Conservation (phyloP, 2,329 filamentous ascomycete genomes). For the Trichophyton equinum region DNA sequence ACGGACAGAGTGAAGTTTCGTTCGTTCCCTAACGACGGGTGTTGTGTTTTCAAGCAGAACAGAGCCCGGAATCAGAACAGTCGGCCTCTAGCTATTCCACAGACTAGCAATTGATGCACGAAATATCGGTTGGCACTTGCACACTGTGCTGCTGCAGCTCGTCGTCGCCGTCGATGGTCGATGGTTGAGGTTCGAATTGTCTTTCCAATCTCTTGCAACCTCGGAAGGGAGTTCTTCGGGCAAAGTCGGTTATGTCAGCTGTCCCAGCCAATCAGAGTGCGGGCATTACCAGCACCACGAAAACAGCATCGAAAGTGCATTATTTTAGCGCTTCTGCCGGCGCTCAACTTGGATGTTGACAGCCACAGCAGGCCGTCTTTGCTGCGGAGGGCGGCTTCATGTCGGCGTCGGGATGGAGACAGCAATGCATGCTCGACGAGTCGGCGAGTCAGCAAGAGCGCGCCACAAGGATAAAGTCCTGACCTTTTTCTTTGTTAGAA, state of each 20-base stretch:
- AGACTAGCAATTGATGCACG: not conserved
- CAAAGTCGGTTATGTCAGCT: slow-evolving; percentile 14
- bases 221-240: slow-evolving; percentile 10
- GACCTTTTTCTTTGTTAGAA: too few species aligned
- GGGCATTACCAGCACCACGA: slow-evolving; percentile 10
- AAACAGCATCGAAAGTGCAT: not conserved
- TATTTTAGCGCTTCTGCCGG: not conserved
- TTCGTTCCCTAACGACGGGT: not conserved
- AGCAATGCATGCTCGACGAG: too few species aligned
- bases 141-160: not conserved
- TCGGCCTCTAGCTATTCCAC: not conserved
- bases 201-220: slow-evolving; percentile 7
- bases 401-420: too few species aligned
- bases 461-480: too few species aligned
- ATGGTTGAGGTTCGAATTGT: slow-evolving; percentile 1
- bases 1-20: slow-evolving; percentile 12
- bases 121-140: not conserved
- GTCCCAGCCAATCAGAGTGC: slow-evolving; percentile 11
- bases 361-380: too few species aligned
- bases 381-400: too few species aligned
- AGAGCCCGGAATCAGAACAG: not conserved
- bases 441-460: too few species aligned
- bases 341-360: too few species aligned
- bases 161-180: not conserved
- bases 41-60: not conserved